Conservation (phyloP, 2,329 filamentous ascomycete genomes). For the Myriosclerotinia curreyana region DNA sequence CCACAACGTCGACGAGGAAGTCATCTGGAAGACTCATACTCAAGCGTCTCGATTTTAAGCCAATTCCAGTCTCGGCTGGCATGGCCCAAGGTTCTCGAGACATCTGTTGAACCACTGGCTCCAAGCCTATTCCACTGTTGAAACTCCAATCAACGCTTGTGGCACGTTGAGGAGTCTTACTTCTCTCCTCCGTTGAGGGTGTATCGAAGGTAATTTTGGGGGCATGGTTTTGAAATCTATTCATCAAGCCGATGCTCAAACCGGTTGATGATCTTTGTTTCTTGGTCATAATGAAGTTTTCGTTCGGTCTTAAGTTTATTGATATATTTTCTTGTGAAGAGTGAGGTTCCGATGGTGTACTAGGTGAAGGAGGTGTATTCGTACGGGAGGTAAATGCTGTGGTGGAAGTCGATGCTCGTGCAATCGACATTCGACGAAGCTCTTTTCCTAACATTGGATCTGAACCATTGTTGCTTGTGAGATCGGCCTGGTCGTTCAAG, state of each 20-base stretch:
- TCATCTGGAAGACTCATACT: constrained; percentile 72
- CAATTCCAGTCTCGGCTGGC: constrained; percentile 66
- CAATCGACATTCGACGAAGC: constrained; percentile 25
- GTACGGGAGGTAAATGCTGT: constrained; percentile 30
- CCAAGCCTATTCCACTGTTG: neutral
- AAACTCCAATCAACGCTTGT: constrained; percentile 35
- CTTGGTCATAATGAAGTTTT: constrained; percentile 45
- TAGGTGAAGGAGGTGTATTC: constrained; percentile 47
- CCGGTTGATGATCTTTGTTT: constrained; percentile 46
- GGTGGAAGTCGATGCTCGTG: constrained; percentile 30
- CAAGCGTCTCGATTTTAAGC: constrained; percentile 74
- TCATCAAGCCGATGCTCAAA: constrained; percentile 29
- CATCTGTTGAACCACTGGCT: constrained; percentile 34
- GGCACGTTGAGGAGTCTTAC: constrained; percentile 21
- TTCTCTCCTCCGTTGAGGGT: constrained; percentile 22
- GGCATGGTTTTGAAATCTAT: constrained; percentile 27
- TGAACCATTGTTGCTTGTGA: constrained; percentile 25
- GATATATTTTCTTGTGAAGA: constrained; percentile 18
- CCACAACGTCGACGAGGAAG: constrained; percentile 67
- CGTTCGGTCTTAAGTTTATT: constrained; percentile 2
- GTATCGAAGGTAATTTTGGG: constrained; percentile 28
- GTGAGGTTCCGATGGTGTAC: constrained; percentile 37
- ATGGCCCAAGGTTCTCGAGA: constrained; percentile 54
- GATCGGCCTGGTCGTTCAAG: constrained; percentile 18
- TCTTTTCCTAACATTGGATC: constrained; percentile 27